Evolutionary conservation across 2,329 filamentous ascomycete species (phyloP), one percentile per base, ranked within the genome.

Genomic region (Sodiomyces alkalinus): DNA sequence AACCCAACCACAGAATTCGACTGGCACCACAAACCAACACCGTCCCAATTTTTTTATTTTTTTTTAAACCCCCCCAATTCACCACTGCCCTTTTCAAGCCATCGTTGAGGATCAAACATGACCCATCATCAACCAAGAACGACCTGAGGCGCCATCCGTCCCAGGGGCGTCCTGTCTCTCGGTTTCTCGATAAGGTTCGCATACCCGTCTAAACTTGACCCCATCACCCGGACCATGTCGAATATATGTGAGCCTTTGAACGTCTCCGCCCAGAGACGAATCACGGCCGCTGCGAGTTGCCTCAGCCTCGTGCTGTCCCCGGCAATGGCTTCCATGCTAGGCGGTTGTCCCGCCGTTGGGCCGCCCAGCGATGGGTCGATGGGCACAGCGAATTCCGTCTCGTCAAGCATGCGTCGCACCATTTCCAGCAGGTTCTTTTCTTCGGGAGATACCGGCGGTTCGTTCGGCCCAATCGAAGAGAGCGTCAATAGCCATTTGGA

Each of bases 231-330:
- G 22, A 73, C 60, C 33, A 72, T 58, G 32, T 73, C 68, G 39
- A 73, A 74, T 6, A 73, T 64, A 39, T 74, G 68, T 8, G 60
- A 60, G 8, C 68, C 69, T 35, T 70, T 70, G 44, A 74, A 74
- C 1, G 67, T 65, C 42, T 72, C 68, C 0, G 68, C 66, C 68
- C 68, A 74, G 2, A 74, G 54, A 19, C 66, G 55, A 18, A 73
- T 60, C 16, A 74, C 68, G 0, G 68, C 68, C 10, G 58, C 61
- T 0, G 68, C 66, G 5, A 74, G 52, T 39, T 69, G 65, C 11
- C 65, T 56, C 27, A 74, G 45, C 41, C 64, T 66, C 12, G 55
- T 51, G 21, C 56, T 52, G 36, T 72, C 65, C 30, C 53, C 62
- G 8, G 55, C 49, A 13, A 52, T 52, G 22, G 56, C 47, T 26